Percentiles rank a stretch among this genome's conserved stretches.
Conservation (phyloP, 2,329 filamentous ascomycete genomes). For the Ophiosphaerella herpotricha region DNA sequence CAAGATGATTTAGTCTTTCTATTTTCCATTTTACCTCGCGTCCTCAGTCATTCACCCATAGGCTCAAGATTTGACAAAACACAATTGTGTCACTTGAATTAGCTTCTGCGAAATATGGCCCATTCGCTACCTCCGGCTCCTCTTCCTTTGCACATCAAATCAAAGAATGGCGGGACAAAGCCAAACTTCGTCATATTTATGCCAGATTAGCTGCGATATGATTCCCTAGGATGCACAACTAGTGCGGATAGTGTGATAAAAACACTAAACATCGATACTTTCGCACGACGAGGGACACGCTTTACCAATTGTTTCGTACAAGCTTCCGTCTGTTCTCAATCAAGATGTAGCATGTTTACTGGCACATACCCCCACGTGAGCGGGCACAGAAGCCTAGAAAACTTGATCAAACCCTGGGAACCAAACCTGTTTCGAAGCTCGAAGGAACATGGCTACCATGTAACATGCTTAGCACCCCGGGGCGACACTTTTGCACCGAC, state of each 20-base stretch:
- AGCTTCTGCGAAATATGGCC: too few species aligned
- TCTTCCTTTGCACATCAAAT: too few species aligned
- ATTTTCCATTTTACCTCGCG: too few species aligned
- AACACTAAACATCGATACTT: constrained; percentile 52
- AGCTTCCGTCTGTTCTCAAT: constrained; percentile 55
- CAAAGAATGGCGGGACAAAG: neutral
- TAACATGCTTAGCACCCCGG: constrained; percentile 52
- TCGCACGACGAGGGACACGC: constrained; percentile 43
- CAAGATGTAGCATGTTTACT: constrained; percentile 55
- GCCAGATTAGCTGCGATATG: constrained; percentile 56
- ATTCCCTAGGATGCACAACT: constrained; percentile 41
- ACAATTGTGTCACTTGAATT: too few species aligned
- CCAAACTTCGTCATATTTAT: constrained; percentile 53
- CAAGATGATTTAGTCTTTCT: too few species aligned
- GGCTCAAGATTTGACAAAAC: too few species aligned
- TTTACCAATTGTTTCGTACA: constrained; percentile 55
- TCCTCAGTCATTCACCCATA: too few species aligned
- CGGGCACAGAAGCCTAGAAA: constrained; percentile 54
- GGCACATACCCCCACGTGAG: constrained; percentile 54
- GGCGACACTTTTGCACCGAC: constrained; percentile 51
- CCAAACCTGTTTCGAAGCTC: constrained; percentile 53
- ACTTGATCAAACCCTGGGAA: constrained; percentile 56
- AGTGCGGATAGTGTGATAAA: constrained; percentile 22
- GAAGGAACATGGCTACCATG: constrained; percentile 54
- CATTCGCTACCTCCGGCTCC: too few species aligned